Conservation (phyloP, 2,329 filamentous ascomycete genomes). For the Alternaria novae-zelandiae region DNA sequence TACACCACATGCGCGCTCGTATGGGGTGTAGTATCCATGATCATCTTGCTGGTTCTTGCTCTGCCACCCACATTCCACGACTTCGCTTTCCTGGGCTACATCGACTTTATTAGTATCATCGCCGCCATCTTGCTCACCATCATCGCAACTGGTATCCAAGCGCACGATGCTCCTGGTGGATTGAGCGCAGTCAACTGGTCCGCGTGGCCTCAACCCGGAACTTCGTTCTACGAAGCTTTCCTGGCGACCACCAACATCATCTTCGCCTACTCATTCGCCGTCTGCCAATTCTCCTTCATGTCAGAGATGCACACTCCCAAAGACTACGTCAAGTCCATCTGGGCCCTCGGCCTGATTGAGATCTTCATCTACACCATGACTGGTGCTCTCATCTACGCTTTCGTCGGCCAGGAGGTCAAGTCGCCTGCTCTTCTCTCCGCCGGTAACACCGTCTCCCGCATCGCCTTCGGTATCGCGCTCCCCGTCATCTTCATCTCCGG, state of each 20-base stretch:
- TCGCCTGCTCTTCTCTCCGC: slow-evolving; percentile 72
- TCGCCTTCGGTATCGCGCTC: slow-evolving; percentile 74
- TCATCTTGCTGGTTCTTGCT: slow-evolving; percentile 66
- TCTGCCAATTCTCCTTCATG: slow-evolving; percentile 74
- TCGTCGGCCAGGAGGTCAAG: slow-evolving; percentile 66
- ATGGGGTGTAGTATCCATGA: slow-evolving; percentile 66
- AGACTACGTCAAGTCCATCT: slow-evolving; percentile 64
- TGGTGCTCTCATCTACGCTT: slow-evolving; percentile 73
- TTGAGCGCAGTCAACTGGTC: slow-evolving; percentile 38
- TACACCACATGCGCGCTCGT: slow-evolving; percentile 67
- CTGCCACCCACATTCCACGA: slow-evolving; percentile 69
- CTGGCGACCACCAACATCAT: slow-evolving; percentile 43
- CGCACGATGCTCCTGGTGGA: slow-evolving; percentile 39
- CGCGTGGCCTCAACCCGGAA: slow-evolving; percentile 38
- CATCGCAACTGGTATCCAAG: slow-evolving; percentile 64
- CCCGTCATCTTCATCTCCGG: slow-evolving; percentile 77
- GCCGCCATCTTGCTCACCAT: slow-evolving; percentile 72
- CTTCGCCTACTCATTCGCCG: slow-evolving; percentile 59
- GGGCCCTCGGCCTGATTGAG: slow-evolving; percentile 65
- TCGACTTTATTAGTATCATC: slow-evolving; percentile 69
- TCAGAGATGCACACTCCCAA: slow-evolving; percentile 69
- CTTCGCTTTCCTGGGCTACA: slow-evolving; percentile 63
- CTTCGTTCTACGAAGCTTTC: slow-evolving; percentile 71
- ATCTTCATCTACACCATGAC: slow-evolving; percentile 69
- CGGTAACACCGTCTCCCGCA: slow-evolving; percentile 63